These are phyloP conservation scores for Discostella stelligeroides DNA, from an alignment of 108 stramenopile species.

Conservation along the genomic window DNA sequence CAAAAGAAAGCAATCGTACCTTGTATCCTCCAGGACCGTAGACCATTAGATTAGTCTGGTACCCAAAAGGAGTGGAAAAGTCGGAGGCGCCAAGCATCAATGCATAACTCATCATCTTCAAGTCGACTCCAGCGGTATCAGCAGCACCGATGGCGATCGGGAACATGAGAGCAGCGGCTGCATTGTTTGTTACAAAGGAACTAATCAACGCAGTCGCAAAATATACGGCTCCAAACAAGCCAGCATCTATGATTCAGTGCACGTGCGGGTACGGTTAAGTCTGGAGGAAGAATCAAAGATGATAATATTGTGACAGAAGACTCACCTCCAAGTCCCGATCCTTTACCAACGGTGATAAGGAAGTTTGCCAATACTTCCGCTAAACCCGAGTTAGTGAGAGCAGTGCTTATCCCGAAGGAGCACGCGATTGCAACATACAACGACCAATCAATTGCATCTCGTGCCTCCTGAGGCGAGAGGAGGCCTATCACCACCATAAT, in stretches of 20 bases:
- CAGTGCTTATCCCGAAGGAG: slow-evolving; percentile 84
- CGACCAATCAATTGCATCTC: slow-evolving; percentile 85
- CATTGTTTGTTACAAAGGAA: slow-evolving; percentile 86
- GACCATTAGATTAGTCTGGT: slow-evolving; percentile 76
- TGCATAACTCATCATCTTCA: slow-evolving; percentile 66
- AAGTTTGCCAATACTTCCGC: slow-evolving; percentile 3
- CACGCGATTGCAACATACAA: slow-evolving; percentile 78
- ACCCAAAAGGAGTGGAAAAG: slow-evolving; percentile 86
- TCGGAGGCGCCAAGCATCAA: slow-evolving; percentile 85
- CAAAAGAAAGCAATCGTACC: neutral
- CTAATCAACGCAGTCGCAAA: slow-evolving; percentile 84
- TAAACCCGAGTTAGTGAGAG: slow-evolving; percentile 63
- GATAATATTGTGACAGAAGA: neutral
- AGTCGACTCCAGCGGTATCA: slow-evolving; percentile 59
- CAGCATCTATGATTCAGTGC: slow-evolving; percentile 39
- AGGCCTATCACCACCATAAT: slow-evolving; percentile 74
- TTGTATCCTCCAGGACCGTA: slow-evolving; percentile 87
- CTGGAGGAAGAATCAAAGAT: slow-evolving; percentile 54
- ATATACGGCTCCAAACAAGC: slow-evolving; percentile 82
- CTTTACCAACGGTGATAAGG: slow-evolving; percentile 5
- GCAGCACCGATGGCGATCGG: slow-evolving; percentile 72
- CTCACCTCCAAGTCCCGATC: slow-evolving; percentile 3
- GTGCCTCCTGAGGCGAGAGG: slow-evolving; percentile 80
- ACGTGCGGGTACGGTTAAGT: slow-evolving; percentile 39
- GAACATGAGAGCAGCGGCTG: slow-evolving; percentile 68